Conservation (phyloP, 257 asterid species). For the Nicotiana noctiflora region DNA sequence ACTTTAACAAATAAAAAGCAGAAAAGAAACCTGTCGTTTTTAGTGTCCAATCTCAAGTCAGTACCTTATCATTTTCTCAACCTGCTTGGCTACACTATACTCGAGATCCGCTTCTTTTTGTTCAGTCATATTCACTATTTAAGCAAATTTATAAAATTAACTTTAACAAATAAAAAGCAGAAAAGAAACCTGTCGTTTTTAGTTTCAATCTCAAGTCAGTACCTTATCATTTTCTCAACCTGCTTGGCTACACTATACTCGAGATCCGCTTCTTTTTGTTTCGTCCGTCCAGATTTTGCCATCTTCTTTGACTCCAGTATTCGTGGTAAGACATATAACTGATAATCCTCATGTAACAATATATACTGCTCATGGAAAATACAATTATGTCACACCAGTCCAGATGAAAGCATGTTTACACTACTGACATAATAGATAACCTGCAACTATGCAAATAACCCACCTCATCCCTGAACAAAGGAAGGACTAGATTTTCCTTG, state of each 20-base stretch:
- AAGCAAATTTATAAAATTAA: too few relatives aligned
- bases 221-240: slow-evolving; percentile 99
- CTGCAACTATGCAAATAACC: slow-evolving; percentile 24
- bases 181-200: too few relatives aligned
- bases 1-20: background rate
- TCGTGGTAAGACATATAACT: slow-evolving; percentile 64
- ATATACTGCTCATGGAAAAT: slow-evolving; percentile 51
- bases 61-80: too few relatives aligned
- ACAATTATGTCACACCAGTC: background rate
- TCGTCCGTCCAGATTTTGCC: slow-evolving; percentile 94
- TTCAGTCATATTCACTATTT: too few relatives aligned
- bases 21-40: background rate
- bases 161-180: too few relatives aligned
- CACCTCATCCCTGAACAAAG: slow-evolving; percentile 92
- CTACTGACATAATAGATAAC: background rate
- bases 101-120: too few relatives aligned
- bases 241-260: slow-evolving; percentile 99
- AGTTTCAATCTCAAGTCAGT: too few relatives aligned
- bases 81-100: too few relatives aligned
- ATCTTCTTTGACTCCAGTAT: slow-evolving; percentile 91
- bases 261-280: slow-evolving; percentile 96
- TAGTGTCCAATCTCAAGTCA: slow-evolving; percentile 8
- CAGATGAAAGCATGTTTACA: background rate
- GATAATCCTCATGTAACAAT: slow-evolving; percentile 93
- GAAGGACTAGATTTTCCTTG: slow-evolving; percentile 85